These are phyloP conservation scores for Zymoseptoria tritici DNA, from an alignment of 2,329 filamentous ascomycete species.

Conservation along the genomic window DNA sequence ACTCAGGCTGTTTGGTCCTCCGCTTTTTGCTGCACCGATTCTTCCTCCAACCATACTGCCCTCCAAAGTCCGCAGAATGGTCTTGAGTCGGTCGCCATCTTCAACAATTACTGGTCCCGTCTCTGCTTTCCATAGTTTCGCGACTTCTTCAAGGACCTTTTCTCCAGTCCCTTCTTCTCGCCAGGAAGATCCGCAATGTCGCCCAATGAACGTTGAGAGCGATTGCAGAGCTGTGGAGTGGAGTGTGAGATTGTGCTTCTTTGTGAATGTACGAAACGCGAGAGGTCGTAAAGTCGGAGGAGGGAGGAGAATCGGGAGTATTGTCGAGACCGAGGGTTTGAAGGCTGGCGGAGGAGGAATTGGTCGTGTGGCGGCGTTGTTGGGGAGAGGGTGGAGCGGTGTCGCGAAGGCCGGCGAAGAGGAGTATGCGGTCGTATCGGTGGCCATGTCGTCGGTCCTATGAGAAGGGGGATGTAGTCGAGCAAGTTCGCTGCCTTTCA, in stretches of 20 bases:
- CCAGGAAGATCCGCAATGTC: constrained; percentile 93
- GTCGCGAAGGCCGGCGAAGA: constrained; percentile 89
- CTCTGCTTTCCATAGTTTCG: constrained; percentile 82
- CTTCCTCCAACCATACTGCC: constrained; percentile 83
- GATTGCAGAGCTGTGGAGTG: constrained; percentile 79
- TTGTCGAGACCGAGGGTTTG: constrained; percentile 49
- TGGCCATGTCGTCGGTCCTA: not conserved
- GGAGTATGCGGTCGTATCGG: constrained; percentile 49
- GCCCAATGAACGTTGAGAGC: constrained; percentile 81
- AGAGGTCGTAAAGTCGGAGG: constrained; percentile 79
- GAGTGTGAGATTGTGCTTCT: constrained; percentile 91
- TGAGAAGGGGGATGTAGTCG: not conserved
- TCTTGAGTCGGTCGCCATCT: constrained; percentile 62
- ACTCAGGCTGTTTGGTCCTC: constrained; percentile 18
- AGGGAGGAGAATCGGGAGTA: constrained; percentile 83
- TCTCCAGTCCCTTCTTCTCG: constrained; percentile 90
- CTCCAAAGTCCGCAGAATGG: constrained; percentile 76
- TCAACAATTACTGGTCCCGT: constrained; percentile 89
- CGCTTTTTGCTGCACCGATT: constrained; percentile 47
- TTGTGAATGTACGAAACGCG: constrained; percentile 92
- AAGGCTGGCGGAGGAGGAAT: constrained; percentile 46
- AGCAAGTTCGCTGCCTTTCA: not conserved
- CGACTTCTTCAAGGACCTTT: constrained; percentile 83
- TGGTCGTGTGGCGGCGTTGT: constrained; percentile 14
- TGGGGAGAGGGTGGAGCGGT: constrained; percentile 63